Evolutionary conservation across 2,329 filamentous ascomycete species (phyloP).

Genomic region (Gaeumannomyces sp.): DNA sequence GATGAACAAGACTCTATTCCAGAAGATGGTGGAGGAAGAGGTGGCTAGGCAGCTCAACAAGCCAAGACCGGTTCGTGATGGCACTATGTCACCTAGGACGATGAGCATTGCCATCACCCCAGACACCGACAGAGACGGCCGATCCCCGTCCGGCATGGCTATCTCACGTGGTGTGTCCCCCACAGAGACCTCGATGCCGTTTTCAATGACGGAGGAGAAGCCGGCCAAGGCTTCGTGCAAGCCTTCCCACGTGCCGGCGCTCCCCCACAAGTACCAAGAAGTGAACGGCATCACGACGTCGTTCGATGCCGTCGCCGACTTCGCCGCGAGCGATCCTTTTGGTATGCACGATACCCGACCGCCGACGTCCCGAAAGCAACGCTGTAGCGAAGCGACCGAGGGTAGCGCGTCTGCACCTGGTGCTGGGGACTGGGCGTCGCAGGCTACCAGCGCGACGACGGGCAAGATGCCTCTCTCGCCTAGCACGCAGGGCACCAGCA

Average conservation of each 20-base stretch:
- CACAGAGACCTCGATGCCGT: conserved; percentile 18
- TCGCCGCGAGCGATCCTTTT: conserved; percentile 45
- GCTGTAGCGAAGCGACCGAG: conserved; percentile 57
- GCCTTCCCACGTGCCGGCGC: conserved; percentile 26
- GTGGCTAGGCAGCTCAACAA: conserved; percentile 44
- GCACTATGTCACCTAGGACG: conserved; percentile 38
- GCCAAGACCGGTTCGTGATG: conserved; percentile 31
- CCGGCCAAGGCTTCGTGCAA: conserved; percentile 21
- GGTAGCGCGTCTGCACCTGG: conserved; percentile 48
- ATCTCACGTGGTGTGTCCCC: conserved; percentile 4
- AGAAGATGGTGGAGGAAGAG: conserved; percentile 58
- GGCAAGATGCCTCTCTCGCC: conserved; percentile 59
- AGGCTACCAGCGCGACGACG: conserved; percentile 57
- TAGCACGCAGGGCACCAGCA: conserved; percentile 60
- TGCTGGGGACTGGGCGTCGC: conserved; percentile 55
- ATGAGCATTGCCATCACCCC: conserved; percentile 32
- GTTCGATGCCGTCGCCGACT: conserved; percentile 42
- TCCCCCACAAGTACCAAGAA: conserved; percentile 32
- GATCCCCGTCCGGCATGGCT: neutral
- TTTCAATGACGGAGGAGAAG: conserved; percentile 2
- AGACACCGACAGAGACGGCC: conserved; percentile 12
- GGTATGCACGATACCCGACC: conserved; percentile 33
- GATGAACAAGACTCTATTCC: conserved; percentile 69
- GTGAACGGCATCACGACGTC: conserved; percentile 37
- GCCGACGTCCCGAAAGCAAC: conserved; percentile 38